Evolutionary conservation across 306 rosid species (phyloP).

Genomic region (Vigna nakashimae): DNA sequence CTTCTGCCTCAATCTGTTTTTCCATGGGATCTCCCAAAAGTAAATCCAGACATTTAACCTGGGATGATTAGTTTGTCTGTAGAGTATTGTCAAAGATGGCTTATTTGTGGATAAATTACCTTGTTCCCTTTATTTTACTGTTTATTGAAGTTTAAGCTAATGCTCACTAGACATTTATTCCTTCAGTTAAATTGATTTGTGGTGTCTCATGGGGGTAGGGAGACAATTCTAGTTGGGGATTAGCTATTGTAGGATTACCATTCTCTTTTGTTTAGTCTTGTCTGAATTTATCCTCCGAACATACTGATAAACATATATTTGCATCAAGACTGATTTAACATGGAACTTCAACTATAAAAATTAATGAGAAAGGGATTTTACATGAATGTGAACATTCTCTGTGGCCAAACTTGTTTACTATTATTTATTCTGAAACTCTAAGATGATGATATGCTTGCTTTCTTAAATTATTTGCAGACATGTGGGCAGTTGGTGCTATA

Average conservation of each 20-base stretch:
- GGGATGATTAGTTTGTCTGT: constrained; percentile 11
- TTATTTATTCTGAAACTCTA: constrained; percentile 21
- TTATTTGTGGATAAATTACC: constrained; percentile 14
- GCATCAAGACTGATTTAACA: background rate
- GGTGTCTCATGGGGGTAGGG: background rate
- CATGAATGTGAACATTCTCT: constrained; percentile 13
- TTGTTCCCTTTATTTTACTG: background rate
- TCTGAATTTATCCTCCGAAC: constrained; percentile 7
- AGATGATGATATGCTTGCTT: constrained; percentile 36
- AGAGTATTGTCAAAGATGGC: constrained; percentile 10
- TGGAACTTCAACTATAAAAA: background rate
- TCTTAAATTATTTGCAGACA: constrained; percentile 62
- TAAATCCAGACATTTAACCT: constrained; percentile 1
- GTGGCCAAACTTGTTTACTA: constrained; percentile 38
- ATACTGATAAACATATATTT: background rate
- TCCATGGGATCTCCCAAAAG: constrained; percentile 17
- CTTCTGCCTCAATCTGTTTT: constrained; percentile 31
- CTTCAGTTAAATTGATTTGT: constrained; percentile 10
- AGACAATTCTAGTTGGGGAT: background rate
- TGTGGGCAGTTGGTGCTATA: constrained; percentile 95
- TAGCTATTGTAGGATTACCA: background rate
- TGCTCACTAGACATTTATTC: background rate
- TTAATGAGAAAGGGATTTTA: background rate
- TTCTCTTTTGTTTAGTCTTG: background rate
- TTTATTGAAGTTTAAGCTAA: background rate